Percentiles rank a stretch among this genome's conserved stretches.
Conservation (phyloP, 2,329 filamentous ascomycete genomes). For the Fusarium subglutinans region DNA sequence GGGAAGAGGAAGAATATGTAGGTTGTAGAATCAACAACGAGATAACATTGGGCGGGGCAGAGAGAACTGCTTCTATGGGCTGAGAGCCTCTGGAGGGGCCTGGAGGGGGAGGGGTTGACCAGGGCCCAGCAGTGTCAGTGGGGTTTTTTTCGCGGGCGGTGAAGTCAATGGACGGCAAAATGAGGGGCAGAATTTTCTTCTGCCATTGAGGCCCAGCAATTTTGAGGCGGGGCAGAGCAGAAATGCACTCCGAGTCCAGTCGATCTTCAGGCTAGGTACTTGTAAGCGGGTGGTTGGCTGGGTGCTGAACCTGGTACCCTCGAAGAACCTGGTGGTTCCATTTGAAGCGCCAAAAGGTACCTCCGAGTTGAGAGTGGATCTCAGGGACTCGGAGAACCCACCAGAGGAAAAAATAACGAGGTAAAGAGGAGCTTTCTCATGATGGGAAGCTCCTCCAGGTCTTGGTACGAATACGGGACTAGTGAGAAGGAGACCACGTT, state of each 20-base stretch:
- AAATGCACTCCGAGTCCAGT: conserved; percentile 7
- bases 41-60: conserved; percentile 40
- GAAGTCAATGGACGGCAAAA: conserved; percentile 37
- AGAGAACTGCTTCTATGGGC: conserved; percentile 15
- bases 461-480: conserved; percentile 35
- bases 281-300: conserved; percentile 18
- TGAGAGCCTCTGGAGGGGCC: conserved; percentile 22
- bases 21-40: conserved; percentile 22
- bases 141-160: conserved; percentile 38
- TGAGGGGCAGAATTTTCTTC: conserved; percentile 45
- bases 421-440: conserved; percentile 31
- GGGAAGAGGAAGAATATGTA: conserved; percentile 16
- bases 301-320: conserved; percentile 9
- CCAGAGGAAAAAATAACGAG: conserved; percentile 7
- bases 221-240: conserved; percentile 30
- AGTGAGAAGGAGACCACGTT: conserved; percentile 35
- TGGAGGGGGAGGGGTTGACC: conserved; percentile 31
- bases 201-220: conserved; percentile 25
- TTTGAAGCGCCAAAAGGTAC: conserved; percentile 14
- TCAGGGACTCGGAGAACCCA: conserved; percentile 27
- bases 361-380: conserved; percentile 28
- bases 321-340: background rate
- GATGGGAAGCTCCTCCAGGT: conserved; percentile 24
- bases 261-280: conserved; percentile 16
- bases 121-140: conserved; percentile 2